Conservation (phyloP, 2,329 filamentous ascomycete species). For the Clathrospora elynae region DNA sequence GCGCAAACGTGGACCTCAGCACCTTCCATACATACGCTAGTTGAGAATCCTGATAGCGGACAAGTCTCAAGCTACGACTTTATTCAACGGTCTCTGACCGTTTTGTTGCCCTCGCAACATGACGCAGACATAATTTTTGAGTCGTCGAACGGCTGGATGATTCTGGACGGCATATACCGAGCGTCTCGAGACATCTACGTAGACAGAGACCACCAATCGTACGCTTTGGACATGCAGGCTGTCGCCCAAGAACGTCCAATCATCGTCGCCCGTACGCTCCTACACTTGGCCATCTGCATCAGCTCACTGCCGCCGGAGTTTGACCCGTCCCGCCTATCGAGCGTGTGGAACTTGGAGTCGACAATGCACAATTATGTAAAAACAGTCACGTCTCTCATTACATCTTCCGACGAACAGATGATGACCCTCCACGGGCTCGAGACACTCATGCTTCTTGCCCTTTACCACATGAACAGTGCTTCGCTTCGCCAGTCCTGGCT, state of each 20-base stretch:
- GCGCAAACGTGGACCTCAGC: slow-evolving; percentile 41
- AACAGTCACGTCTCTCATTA: slow-evolving; percentile 38
- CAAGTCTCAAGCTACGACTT: slow-evolving; percentile 20
- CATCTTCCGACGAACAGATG: slow-evolving; percentile 42
- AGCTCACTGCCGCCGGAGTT: slow-evolving; percentile 42
- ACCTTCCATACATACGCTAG: slow-evolving; percentile 34
- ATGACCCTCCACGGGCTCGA: slow-evolving; percentile 46
- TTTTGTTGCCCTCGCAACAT: slow-evolving; percentile 43
- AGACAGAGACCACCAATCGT: slow-evolving; percentile 38
- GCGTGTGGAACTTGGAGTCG: slow-evolving; percentile 42
- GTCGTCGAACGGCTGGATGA: slow-evolving; percentile 46
- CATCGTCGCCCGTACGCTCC: slow-evolving; percentile 43
- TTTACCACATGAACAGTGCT: slow-evolving; percentile 39
- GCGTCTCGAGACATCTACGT: slow-evolving; percentile 40
- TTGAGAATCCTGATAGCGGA: slow-evolving; percentile 21
- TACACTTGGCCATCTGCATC: slow-evolving; percentile 45
- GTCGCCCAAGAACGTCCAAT: slow-evolving; percentile 35
- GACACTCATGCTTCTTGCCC: slow-evolving; percentile 38
- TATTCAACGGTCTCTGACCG: slow-evolving; percentile 29
- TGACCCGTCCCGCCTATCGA: slow-evolving; percentile 29
- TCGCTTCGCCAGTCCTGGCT: slow-evolving; percentile 45
- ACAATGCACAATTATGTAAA: slow-evolving; percentile 42
- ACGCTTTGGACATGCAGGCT: slow-evolving; percentile 41
- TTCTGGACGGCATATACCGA: slow-evolving; percentile 36
- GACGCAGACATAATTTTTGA: slow-evolving; percentile 46